Evolutionary conservation across 2,329 filamentous ascomycete genomes (phyloP), one percentile per base, ranked within the genome.

Genomic region (Talaromyces verruculosus): DNA sequence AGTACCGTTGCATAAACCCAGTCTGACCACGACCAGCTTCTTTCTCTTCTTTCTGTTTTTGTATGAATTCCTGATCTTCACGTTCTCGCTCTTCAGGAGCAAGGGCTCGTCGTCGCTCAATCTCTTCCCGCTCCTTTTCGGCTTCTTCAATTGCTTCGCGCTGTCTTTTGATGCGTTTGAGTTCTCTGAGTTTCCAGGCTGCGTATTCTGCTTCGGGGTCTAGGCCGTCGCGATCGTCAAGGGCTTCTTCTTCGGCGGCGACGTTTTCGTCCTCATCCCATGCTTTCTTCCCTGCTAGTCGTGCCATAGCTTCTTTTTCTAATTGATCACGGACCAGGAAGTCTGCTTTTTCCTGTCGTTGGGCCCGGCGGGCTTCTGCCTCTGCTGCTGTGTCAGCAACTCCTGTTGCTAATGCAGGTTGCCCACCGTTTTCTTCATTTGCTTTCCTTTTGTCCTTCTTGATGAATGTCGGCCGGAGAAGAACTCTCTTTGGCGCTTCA

Each of bases 1-100:
- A 93, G 81, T 98, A 99, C 76, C 93, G 93, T 75, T 97, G 93
- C 91, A 98, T 92, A 77, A 88, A 97, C 1, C 86, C 86, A 84
- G 95, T 92, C 79, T 94, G 90, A 63, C 92, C 92, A 67, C 90
- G 89, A 61, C 83, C 79, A 68, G 91, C 88, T 72, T 91, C 91
- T 28, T 83, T 82, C 69, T 96, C 93, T 68, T 91, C 90, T 71
- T 90, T 88, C 78, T 98, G 94, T 70, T 85, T 84, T 0, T 89
- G 88, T 19, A 98, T 81, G 77, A 88, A 91, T 61, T 85, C 91
- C 51, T 88, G 86, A 77, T 99, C 95, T 77, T 99, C 95, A 66
- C 88, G 89, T 66, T 89, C 88, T 58, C 95, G 87, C 79, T 98
- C 93, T 72, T 94, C 92, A 45, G 89, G 88, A 0, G 91, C 96